Evolutionary conservation across 1,284 basidiomycete species (phyloP).

Genomic region (Rhodotorula sp.): DNA sequence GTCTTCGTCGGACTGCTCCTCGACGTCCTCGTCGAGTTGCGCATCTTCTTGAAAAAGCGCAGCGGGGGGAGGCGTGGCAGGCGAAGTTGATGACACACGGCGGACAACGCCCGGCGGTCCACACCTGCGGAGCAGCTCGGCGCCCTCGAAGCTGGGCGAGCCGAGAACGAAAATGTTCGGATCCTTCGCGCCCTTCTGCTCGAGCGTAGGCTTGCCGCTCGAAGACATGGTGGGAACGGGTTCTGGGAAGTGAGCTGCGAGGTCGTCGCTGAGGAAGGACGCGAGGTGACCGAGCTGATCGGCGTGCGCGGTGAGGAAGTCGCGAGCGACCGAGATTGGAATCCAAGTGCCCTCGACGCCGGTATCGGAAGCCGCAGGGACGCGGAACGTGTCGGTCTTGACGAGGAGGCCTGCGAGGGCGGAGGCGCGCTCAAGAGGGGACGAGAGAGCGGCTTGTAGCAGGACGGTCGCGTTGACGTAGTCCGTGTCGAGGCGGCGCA

Average conservation of each 20-base stretch:
- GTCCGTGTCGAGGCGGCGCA: slow-evolving; percentile 26
- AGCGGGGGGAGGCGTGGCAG: no score
- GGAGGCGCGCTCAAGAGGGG: slow-evolving; percentile 9
- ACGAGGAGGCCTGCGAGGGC: slow-evolving; percentile 11
- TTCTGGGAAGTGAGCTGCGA: slow-evolving; percentile 21
- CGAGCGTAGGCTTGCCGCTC: neutral
- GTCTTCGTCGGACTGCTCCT: neutral
- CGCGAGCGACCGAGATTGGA: slow-evolving; percentile 7
- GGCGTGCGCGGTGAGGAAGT: slow-evolving; percentile 4
- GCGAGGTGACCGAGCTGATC: slow-evolving; percentile 11
- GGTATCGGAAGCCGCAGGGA: neutral
- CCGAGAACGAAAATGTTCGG: slow-evolving; percentile 9
- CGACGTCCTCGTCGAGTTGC: neutral
- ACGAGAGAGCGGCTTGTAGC: slow-evolving; percentile 3
- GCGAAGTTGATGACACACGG: neutral
- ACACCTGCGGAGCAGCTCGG: slow-evolving; percentile 12
- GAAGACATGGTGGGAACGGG: slow-evolving; percentile 23
- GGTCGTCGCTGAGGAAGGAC: slow-evolving; percentile 23
- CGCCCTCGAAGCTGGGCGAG: slow-evolving; percentile 8
- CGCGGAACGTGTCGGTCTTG: slow-evolving; percentile 17
- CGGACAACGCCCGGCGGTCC: slow-evolving; percentile 1
- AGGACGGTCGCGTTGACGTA: slow-evolving; percentile 27
- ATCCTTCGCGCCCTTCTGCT: neutral
- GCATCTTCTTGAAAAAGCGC: neutral
- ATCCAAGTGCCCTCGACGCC: slow-evolving; percentile 18